Percentiles rank a stretch among this genome's conserved stretches.
Evolutionary conservation across 2,329 filamentous ascomycete genomes (phyloP).

Genomic region (Aspergillus pseudonomiae): DNA sequence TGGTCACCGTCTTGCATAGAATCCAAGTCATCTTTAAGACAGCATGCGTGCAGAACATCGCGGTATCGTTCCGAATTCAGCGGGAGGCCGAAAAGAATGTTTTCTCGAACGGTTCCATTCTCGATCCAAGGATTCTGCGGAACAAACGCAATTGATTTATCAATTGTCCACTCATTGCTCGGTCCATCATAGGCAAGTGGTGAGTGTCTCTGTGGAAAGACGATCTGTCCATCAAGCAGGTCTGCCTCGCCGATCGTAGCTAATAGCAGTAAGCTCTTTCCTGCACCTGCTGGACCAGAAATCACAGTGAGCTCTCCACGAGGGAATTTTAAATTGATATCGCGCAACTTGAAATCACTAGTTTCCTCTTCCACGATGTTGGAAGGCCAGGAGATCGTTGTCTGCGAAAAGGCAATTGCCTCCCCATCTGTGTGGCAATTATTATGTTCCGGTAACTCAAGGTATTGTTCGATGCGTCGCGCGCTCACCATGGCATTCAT

Average conservation of each 20-base stretch:
- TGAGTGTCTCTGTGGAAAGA: slow-evolving; percentile 63
- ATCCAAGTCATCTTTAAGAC: slow-evolving; percentile 71
- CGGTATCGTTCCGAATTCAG: slow-evolving; percentile 66
- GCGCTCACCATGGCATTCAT: slow-evolving; percentile 72
- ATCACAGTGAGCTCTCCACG: slow-evolving; percentile 70
- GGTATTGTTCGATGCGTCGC: slow-evolving; percentile 69
- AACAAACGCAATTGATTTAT: slow-evolving; percentile 70
- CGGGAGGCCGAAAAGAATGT: slow-evolving; percentile 75
- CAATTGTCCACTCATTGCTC: slow-evolving; percentile 67
- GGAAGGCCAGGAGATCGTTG: slow-evolving; percentile 73
- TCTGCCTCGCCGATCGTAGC: slow-evolving; percentile 75
- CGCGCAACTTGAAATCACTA: slow-evolving; percentile 64
- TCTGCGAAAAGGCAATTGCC: slow-evolving; percentile 66
- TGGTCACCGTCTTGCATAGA: slow-evolving; percentile 73
- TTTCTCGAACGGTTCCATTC: slow-evolving; percentile 74
- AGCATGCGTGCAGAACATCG: slow-evolving; percentile 70
- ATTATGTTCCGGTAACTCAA: slow-evolving; percentile 65
- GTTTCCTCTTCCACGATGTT: slow-evolving; percentile 59
- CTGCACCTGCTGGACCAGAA: slow-evolving; percentile 74
- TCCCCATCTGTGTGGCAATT: slow-evolving; percentile 56
- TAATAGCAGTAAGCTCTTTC: slow-evolving; percentile 74
- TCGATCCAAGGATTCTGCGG: slow-evolving; percentile 82
- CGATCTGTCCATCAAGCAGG: slow-evolving; percentile 63
- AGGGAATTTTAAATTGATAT: slow-evolving; percentile 69
- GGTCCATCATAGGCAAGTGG: slow-evolving; percentile 44